Percentiles rank a stretch among this genome's conserved stretches.
These are phyloP conservation scores for Aureobasidium sp. DNA, from an alignment of 2,329 filamentous ascomycete species.

Conservation along the genomic window DNA sequence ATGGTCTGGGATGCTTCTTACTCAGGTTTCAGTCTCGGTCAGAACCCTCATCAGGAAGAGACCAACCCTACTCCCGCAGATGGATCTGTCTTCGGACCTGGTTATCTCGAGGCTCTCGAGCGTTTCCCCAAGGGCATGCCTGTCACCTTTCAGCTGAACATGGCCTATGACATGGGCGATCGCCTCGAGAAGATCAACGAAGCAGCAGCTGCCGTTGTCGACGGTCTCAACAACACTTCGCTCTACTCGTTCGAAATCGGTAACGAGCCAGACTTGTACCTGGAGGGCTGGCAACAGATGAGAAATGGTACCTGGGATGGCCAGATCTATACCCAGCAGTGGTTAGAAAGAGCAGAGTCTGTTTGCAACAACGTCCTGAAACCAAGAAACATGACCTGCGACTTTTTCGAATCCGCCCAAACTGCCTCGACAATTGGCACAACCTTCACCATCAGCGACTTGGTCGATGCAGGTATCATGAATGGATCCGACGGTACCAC, in stretches of 20 bases:
- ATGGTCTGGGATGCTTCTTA: slow-evolving; percentile 36
- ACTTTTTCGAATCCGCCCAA: slow-evolving; percentile 41
- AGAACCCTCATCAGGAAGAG: slow-evolving; percentile 26
- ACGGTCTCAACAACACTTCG: slow-evolving; percentile 30
- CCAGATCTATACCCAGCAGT: slow-evolving; percentile 36
- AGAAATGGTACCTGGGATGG: slow-evolving; percentile 37
- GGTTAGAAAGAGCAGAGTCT: slow-evolving; percentile 35
- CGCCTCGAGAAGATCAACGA: slow-evolving; percentile 35
- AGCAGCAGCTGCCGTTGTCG: slow-evolving; percentile 32
- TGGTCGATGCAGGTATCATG: slow-evolving; percentile 34
- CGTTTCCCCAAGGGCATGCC: slow-evolving; percentile 42
- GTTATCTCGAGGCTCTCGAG: slow-evolving; percentile 38
- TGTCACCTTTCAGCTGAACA: slow-evolving; percentile 42
- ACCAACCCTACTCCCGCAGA: slow-evolving; percentile 37
- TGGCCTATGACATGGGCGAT: slow-evolving; percentile 39
- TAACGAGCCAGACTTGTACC: slow-evolving; percentile 36
- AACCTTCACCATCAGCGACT: slow-evolving; percentile 38
- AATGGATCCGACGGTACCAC: slow-evolving; percentile 26
- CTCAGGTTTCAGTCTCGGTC: slow-evolving; percentile 24
- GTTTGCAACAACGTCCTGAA: slow-evolving; percentile 39
- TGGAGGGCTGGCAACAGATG: slow-evolving; percentile 33
- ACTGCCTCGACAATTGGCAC: slow-evolving; percentile 45
- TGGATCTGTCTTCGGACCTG: slow-evolving; percentile 39
- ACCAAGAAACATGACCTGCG: slow-evolving; percentile 30
- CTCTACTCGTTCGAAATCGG: slow-evolving; percentile 36